A percentile compares a stretch with the other conserved stretches of the same genome.
Evolutionary conservation across 768 basidiomycete species (phyloP).

Genomic region (Trametes cubensis): DNA sequence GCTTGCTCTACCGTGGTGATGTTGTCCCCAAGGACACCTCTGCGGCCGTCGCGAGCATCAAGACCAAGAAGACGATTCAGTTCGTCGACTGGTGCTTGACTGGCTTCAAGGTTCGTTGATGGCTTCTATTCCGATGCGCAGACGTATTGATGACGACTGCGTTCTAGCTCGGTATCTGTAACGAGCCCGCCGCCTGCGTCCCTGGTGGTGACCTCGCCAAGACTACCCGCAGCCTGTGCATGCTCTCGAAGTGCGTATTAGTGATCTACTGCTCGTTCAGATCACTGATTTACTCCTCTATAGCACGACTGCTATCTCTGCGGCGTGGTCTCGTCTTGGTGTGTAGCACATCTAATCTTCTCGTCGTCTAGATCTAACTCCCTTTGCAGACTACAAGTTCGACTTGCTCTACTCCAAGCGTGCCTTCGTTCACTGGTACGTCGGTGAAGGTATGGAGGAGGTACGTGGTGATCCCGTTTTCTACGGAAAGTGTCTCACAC

Average conservation of each 20-base stretch:
- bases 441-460: conserved; percentile 99
- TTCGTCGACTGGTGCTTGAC: conserved; percentile 99
- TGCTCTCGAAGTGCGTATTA: conserved; percentile 82
- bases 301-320: conserved; percentile 90
- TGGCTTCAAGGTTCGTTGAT: conserved; percentile 75
- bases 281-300: not conserved
- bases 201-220: conserved; percentile 96
- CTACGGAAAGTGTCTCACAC: conserved; percentile 10
- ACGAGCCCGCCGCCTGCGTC: conserved; percentile 89
- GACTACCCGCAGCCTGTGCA: conserved; percentile 92
- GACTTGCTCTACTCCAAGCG: conserved; percentile 97
- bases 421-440: conserved; percentile 93
- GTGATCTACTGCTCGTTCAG: not conserved
- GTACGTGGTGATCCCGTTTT: conserved; percentile 34
- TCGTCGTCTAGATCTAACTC: not conserved
- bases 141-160: conserved; percentile 27
- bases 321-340: conserved; percentile 90
- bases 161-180: conserved; percentile 89
- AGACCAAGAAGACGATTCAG: conserved; percentile 97
- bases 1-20: conserved; percentile 91
- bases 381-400: conserved; percentile 89
- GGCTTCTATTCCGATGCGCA: not conserved
- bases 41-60: conserved; percentile 89
- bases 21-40: conserved; percentile 97
- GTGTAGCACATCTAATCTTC: conserved; percentile 25